Evolutionary conservation across 1,284 basidiomycete species (phyloP), one percentile per base, ranked within the genome.

Genomic region (Cutaneotrichosporon sp.): DNA sequence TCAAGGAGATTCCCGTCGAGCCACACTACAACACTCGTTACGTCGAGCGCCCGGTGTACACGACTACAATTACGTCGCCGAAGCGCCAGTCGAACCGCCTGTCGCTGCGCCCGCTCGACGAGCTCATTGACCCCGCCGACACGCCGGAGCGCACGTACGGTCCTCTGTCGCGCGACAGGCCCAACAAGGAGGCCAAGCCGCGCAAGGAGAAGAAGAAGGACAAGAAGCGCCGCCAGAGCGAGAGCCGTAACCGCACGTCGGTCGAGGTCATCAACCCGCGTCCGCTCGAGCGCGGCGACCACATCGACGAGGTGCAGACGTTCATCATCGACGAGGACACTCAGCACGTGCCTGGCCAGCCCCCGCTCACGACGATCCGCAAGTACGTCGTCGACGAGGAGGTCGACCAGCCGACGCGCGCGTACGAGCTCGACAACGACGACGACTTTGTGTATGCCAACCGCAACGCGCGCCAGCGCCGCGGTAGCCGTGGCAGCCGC

Each of bases 241-340:
- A 40, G 10, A 20, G 38, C 38, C 8, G 4, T 18, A 20, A 40
- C 17, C 38, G 38, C 9, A 12, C 38, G 17, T 18, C 17, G 8
- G 20, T 20, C 38, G 38, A 40, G 38, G 38, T 20, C 17, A n/a
- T 40, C n/a, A n/a, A 20, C 38, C 38, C 38, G 10, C n/a, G 17
- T 5, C 38, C 38, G 4, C 38, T 40, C 38, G 38, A 40, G 38
- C 38, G 17, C 20, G 38, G 38, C 10, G 38, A 40, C 38, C 15
- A n/a, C 17, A 40, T 40, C 13, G 38, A 40, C 17, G 38, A 40
- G 15, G 38, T 40, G 8, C 38, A 40, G 38, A 40, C 38, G 10
- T 40, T 40, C 38, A 40, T 40, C 38, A 40, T 40, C 38, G 38
- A 40, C 38, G 38, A 40, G 17, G 38, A 40, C 38, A 40, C 38